These are phyloP conservation scores for Piromyces finnis DNA, from an alignment of 192 early-diverging fungal species.

Conservation along the genomic window DNA sequence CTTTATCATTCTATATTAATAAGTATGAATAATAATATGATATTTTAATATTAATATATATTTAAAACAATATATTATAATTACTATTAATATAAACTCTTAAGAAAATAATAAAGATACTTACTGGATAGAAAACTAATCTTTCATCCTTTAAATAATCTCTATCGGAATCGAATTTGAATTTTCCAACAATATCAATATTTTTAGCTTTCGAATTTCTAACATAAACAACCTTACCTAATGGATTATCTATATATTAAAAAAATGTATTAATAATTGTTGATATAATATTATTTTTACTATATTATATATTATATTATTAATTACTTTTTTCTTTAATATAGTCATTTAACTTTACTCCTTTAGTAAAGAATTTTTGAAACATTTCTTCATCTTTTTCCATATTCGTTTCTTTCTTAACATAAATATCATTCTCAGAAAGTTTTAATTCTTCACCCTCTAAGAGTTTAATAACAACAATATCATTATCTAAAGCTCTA, in stretches of 20 bases:
- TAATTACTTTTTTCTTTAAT: not conserved
- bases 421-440: slow-evolving; percentile 20
- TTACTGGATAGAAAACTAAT: not conserved
- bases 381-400: not conserved
- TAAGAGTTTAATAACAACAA: slow-evolving; percentile 56
- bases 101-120: not conserved
- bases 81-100: too few relatives aligned
- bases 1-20: not conserved
- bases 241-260: too few relatives aligned
- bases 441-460: slow-evolving; percentile 40
- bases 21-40: too few relatives aligned
- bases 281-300: too few relatives aligned
- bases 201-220: not conserved
- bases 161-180: not conserved
- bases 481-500: slow-evolving; percentile 68
- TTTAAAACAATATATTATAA: too few relatives aligned
- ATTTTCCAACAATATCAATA: not conserved
- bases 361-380: not conserved
- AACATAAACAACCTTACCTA: not conserved
- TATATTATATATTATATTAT: not conserved
- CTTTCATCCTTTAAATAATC: not conserved
- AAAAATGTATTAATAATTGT: too few relatives aligned
- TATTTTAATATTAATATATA: too few relatives aligned
- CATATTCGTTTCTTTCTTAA: slow-evolving; percentile 9
- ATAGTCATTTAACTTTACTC: not conserved